phyloP scores from a whole-genome alignment of 192 early-diverging fungal genomes.

The Podila clonocystis region DNA sequence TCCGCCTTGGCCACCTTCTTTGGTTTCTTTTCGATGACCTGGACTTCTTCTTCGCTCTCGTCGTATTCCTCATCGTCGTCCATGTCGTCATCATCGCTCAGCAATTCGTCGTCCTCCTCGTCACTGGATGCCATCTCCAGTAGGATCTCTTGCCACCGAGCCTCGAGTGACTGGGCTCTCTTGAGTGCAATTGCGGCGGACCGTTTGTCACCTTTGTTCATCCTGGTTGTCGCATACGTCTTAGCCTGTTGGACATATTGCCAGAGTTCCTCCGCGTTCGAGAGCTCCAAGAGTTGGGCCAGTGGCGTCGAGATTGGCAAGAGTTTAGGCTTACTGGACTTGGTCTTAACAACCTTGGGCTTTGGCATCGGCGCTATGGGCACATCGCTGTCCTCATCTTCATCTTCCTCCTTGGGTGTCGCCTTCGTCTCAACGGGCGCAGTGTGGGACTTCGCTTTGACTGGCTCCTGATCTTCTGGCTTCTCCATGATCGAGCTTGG shows the following conservation, averaged over 20 bases:
- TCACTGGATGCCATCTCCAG: slow-evolving; percentile 47
- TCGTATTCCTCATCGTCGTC: slow-evolving; percentile 7
- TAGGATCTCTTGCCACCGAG: slow-evolving; percentile 41
- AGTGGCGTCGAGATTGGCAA: slow-evolving; percentile 44
- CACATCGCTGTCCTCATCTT: neutral
- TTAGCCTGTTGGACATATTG: slow-evolving; percentile 48
- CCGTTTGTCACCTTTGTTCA: slow-evolving; percentile 49
- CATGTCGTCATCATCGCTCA: slow-evolving; percentile 39
- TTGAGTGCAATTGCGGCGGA: slow-evolving; percentile 42
- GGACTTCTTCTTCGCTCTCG: slow-evolving; percentile 6
- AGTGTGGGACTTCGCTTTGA: neutral
- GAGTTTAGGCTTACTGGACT: slow-evolving; percentile 33
- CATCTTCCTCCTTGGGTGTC: neutral
- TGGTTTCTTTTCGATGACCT: neutral
- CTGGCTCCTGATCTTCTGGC: neutral
- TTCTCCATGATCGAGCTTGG: neutral
- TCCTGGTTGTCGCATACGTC: slow-evolving; percentile 38
- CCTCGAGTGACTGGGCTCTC: slow-evolving; percentile 40
- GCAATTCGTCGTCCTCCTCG: slow-evolving; percentile 29
- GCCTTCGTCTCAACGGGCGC: neutral
- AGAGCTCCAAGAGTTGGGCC: slow-evolving; percentile 17
- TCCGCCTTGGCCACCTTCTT: neutral
- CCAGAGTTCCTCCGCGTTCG: slow-evolving; percentile 42
- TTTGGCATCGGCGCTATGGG: neutral
- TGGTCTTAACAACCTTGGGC: slow-evolving; percentile 5